These are phyloP conservation scores for Trichoderma reesei DNA, from an alignment of 495 filamentous ascomycete genomes.

Conservation along the genomic window DNA sequence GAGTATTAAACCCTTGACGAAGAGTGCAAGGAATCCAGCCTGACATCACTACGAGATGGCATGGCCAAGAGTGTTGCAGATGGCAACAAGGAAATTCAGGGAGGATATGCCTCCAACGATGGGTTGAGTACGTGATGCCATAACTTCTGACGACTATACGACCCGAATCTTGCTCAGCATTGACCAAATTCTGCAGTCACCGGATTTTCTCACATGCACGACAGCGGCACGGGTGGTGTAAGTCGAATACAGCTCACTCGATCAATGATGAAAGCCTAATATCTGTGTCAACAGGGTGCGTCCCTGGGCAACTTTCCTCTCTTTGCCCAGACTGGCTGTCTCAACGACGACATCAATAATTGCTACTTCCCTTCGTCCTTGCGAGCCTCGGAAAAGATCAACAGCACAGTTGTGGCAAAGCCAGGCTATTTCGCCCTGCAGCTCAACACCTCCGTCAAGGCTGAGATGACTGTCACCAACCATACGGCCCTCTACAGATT, in stretches of 20 bases:
- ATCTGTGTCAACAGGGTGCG: slow-evolving; percentile 24
- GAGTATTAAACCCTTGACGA: slow-evolving; percentile 10
- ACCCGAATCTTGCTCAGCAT: not conserved
- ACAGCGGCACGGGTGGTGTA: slow-evolving; percentile 54
- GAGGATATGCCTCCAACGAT: slow-evolving; percentile 41
- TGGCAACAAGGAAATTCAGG: slow-evolving; percentile 52
- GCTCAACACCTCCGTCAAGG: slow-evolving; percentile 48
- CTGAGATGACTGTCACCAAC: slow-evolving; percentile 62
- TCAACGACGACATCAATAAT: slow-evolving; percentile 48
- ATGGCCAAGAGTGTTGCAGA: slow-evolving; percentile 65
- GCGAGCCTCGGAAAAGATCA: slow-evolving; percentile 37
- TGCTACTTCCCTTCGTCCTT: slow-evolving; percentile 47
- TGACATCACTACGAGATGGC: slow-evolving; percentile 13
- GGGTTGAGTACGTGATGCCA: not conserved
- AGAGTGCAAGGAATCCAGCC: not conserved
- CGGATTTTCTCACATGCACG: slow-evolving; percentile 58
- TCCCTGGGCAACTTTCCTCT: slow-evolving; percentile 70
- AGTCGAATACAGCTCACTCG: slow-evolving; percentile 11
- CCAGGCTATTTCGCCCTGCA: slow-evolving; percentile 62
- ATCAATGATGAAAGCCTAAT: slow-evolving; percentile 20
- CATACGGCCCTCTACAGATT: slow-evolving; percentile 63
- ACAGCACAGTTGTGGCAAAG: slow-evolving; percentile 43
- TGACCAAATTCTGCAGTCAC: not conserved
- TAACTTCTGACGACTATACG: not conserved
- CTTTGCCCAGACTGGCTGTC: slow-evolving; percentile 58